Conservation (phyloP, 2,329 filamentous ascomycete species). For the Chaetomiaceae sp. region DNA sequence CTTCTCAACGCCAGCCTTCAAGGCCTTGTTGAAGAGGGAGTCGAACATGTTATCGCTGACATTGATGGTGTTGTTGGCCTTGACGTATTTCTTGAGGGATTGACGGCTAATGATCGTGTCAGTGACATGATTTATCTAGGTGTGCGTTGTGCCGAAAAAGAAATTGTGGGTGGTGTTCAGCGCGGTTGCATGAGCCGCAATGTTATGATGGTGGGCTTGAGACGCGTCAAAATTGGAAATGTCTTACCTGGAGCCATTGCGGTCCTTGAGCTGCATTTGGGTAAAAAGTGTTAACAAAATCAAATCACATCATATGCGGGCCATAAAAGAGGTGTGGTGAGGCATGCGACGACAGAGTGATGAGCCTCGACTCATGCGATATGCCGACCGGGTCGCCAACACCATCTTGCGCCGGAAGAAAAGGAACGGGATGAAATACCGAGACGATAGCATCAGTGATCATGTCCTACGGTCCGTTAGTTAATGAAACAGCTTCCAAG, state of each 20-base stretch:
- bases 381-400: constrained; percentile 26
- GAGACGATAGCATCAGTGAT: constrained; percentile 58
- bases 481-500: constrained; percentile 12
- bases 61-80: constrained; percentile 50
- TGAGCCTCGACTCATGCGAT: constrained; percentile 13
- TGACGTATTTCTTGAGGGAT: constrained; percentile 58
- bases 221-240: constrained; percentile 17
- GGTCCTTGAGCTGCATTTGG: constrained; percentile 53
- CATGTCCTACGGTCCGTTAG: constrained; percentile 52
- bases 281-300: constrained; percentile 39
- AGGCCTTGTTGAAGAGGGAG: constrained; percentile 79
- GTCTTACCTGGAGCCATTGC: constrained; percentile 53
- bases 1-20: constrained; percentile 78
- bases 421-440: constrained; percentile 44
- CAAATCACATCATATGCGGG: constrained; percentile 3
- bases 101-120: constrained; percentile 44
- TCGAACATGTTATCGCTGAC: constrained; percentile 54
- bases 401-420: constrained; percentile 36
- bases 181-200: constrained; percentile 6
- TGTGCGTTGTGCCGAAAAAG: constrained; percentile 17
- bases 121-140: constrained; percentile 28
- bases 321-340: constrained; percentile 2
- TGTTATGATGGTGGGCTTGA: constrained; percentile 2
- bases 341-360: not conserved
- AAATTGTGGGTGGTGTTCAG: constrained; percentile 4